These are phyloP conservation scores for Chernovozyma aurita DNA, from an alignment of 1,139 yeast genomes.

Conservation along the genomic window DNA sequence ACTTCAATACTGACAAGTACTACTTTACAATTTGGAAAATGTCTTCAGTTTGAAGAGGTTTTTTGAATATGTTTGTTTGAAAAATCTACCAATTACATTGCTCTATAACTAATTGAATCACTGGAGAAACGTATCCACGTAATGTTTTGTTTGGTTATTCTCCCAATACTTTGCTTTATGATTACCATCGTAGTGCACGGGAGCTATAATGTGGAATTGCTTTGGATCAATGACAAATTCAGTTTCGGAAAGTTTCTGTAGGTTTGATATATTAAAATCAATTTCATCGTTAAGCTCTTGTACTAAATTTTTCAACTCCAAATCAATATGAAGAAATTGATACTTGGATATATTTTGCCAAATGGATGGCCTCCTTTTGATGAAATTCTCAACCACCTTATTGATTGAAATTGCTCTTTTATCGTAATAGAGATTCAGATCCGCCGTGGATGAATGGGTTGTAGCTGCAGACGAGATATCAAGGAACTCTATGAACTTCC, in stretches of 20 bases:
- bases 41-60: too few species aligned
- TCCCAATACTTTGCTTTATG: conserved; percentile 27
- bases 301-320: conserved; percentile 9
- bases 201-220: conserved; percentile 29
- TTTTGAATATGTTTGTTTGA: too few species aligned
- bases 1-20: too few species aligned
- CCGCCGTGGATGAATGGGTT: conserved; percentile 15
- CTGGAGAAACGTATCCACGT: conserved; percentile 21
- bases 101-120: too few species aligned
- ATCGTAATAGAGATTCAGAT: conserved; percentile 32
- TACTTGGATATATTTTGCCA: conserved; percentile 10
- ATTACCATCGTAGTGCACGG: conserved; percentile 13
- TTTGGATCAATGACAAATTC: conserved; percentile 17
- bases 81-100: too few species aligned
- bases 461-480: conserved; percentile 18
- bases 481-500: conserved; percentile 48
- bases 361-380: conserved; percentile 9
- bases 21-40: too few species aligned
- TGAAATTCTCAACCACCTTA: conserved; percentile 34
- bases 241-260: conserved; percentile 11
- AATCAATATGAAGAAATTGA: conserved; percentile 9
- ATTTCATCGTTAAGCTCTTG: conserved; percentile 20
- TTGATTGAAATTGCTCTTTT: conserved; percentile 46
- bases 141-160: conserved; percentile 33
- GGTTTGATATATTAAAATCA: conserved; percentile 15